Percentiles rank a stretch among this genome's conserved stretches.
These are phyloP conservation scores for Trichosporon ovoides DNA, from an alignment of 1,284 basidiomycete species.

Conservation along the genomic window DNA sequence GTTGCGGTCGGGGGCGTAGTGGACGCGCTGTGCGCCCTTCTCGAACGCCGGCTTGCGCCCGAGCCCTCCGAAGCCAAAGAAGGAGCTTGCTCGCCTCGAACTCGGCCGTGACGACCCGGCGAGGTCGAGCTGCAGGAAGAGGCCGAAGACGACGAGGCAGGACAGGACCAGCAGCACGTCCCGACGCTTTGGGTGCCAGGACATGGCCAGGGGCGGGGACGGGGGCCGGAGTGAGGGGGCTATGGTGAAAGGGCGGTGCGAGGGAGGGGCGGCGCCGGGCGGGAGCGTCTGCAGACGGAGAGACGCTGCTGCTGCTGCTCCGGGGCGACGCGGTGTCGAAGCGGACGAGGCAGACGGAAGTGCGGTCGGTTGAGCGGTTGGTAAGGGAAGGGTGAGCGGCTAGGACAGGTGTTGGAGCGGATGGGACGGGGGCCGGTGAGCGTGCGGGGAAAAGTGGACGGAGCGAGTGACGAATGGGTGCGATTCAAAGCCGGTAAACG, in stretches of 20 bases:
- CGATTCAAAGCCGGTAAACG: too few relatives aligned
- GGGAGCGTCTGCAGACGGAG: not conserved
- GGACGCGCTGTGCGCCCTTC: conserved; percentile 1
- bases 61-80: conserved; percentile 28
- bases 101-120: not conserved
- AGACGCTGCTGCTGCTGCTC: too few relatives aligned
- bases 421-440: too few relatives aligned
- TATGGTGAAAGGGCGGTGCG: not conserved
- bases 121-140: conserved; percentile 45
- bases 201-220: conserved; percentile 9
- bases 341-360: too few relatives aligned
- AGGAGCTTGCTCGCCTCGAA: conserved; percentile 5
- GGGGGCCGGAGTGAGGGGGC: not conserved
- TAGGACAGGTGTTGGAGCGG: too few relatives aligned
- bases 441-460: too few relatives aligned
- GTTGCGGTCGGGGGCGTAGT: conserved; percentile 7
- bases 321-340: too few relatives aligned
- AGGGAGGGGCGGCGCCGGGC: not conserved
- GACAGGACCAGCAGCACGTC: conserved; percentile 43
- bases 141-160: conserved; percentile 36
- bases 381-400: too few relatives aligned
- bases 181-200: conserved; percentile 40
- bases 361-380: too few relatives aligned
- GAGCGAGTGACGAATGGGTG: too few relatives aligned
- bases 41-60: conserved; percentile 3